These are phyloP conservation scores for Carex arenaria DNA, from an alignment of 202 grass and related monocot species.

Conservation along the genomic window DNA sequence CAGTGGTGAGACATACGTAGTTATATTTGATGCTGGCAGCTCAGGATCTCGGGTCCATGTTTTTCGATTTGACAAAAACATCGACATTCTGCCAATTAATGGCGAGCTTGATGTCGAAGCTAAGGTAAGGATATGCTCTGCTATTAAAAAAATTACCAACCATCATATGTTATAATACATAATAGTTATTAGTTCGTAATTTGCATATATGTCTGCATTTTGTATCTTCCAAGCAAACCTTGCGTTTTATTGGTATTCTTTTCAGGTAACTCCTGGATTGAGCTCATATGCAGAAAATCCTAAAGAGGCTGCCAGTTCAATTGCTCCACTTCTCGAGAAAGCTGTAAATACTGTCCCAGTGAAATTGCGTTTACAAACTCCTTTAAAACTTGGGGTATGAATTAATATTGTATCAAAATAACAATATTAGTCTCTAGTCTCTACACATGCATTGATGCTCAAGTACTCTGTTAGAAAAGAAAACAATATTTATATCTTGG, in stretches of 20 bases:
- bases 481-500: neutral
- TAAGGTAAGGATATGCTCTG: constrained; percentile 17
- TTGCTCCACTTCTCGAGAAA: constrained; percentile 4
- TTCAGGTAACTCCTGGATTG: constrained; percentile 7
- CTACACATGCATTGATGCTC: neutral
- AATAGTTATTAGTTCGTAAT: too few species aligned
- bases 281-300: neutral
- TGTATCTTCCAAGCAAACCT: neutral
- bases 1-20: constrained; percentile 29
- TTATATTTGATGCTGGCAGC: constrained; percentile 62
- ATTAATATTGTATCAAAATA: neutral
- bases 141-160: neutral
- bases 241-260: neutral
- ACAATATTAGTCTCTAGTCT: neutral
- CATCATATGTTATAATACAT: too few species aligned
- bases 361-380: neutral
- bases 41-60: constrained; percentile 56
- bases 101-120: constrained; percentile 34
- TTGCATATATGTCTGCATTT: neutral
- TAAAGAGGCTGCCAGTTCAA: neutral
- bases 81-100: constrained; percentile 35
- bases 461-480: neutral
- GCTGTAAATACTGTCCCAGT: neutral
- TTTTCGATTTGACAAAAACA: constrained; percentile 34
- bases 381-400: constrained; percentile 5